These are phyloP conservation scores for Macroventuria anomochaeta DNA, from an alignment of 2,329 filamentous ascomycete genomes.

Conservation along the genomic window DNA sequence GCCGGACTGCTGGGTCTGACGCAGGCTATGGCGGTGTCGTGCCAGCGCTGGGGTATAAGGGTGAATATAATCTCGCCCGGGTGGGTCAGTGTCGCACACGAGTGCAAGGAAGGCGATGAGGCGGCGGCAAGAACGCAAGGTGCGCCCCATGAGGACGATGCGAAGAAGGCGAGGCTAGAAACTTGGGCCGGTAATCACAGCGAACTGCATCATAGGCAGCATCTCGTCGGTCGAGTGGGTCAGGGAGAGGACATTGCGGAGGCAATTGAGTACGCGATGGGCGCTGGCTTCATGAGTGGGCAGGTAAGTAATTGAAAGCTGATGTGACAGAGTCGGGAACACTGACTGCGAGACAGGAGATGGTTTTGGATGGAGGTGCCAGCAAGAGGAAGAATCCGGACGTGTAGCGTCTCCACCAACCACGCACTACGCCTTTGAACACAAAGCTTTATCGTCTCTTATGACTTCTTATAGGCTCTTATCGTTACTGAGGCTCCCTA, in stretches of 20 bases:
- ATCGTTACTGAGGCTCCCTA: too few species aligned
- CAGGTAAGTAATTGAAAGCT: constrained; percentile 42
- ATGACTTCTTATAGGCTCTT: background rate
- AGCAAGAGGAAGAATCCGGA: constrained; percentile 34
- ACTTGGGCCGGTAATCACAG: constrained; percentile 56
- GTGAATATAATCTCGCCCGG: constrained; percentile 58
- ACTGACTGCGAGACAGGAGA: constrained; percentile 17
- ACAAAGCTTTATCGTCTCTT: background rate
- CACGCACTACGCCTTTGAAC: background rate
- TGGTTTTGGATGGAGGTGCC: constrained; percentile 31
- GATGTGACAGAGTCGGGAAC: background rate
- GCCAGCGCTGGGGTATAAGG: constrained; percentile 52
- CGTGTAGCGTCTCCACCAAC: background rate
- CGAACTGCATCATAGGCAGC: constrained; percentile 56
- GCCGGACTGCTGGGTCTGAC: constrained; percentile 58
- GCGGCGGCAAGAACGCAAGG: constrained; percentile 32
- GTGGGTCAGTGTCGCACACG: constrained; percentile 58
- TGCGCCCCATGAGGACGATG: constrained; percentile 27
- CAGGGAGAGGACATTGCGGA: constrained; percentile 56
- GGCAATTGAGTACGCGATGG: constrained; percentile 52
- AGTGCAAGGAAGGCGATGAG: constrained; percentile 51
- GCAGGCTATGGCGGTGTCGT: constrained; percentile 56
- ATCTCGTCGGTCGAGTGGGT: constrained; percentile 57
- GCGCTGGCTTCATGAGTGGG: constrained; percentile 51
- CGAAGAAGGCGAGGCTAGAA: constrained; percentile 21